phyloP scores from a whole-genome alignment of 1,284 basidiomycete genomes.

The Irpex rosettiformis region DNA sequence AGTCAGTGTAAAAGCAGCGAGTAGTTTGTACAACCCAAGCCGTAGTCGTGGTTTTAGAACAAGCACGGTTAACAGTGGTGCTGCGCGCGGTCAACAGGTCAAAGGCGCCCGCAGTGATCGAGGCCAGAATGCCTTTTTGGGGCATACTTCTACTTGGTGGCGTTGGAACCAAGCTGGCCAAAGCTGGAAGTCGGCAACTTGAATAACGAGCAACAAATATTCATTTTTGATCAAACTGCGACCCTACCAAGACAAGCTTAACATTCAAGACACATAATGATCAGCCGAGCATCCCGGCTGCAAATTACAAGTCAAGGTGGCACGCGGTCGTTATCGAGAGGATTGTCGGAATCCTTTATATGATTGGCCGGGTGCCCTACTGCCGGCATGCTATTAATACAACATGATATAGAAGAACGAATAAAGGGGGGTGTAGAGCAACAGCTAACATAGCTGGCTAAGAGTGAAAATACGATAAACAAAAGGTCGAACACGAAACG shows the following conservation, averaged over 20 bases:
- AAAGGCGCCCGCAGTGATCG: neutral
- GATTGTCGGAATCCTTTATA: neutral
- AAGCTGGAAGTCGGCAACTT: neutral
- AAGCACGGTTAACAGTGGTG: neutral
- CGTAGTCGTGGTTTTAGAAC: neutral
- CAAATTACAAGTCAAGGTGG: neutral
- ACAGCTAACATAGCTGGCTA: slow-evolving; percentile 2
- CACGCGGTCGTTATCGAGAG: neutral
- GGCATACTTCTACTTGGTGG: neutral
- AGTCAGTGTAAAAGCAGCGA: neutral
- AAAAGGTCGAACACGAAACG: neutral
- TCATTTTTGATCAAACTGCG: too few species aligned
- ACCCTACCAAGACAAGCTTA: too few species aligned
- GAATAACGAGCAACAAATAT: too few species aligned
- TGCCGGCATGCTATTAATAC: neutral
- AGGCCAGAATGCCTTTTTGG: neutral
- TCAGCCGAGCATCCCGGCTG: neutral
- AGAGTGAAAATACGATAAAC: slow-evolving; percentile 1
- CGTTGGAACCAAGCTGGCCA: neutral
- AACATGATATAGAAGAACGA: neutral
- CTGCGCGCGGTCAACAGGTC: neutral
- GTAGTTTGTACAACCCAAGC: neutral
- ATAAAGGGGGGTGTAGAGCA: neutral
- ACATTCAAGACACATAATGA: too few species aligned
- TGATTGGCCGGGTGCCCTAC: neutral